Evolutionary conservation across 2,329 filamentous ascomycete genomes (phyloP), one percentile per base, ranked within the genome.

Genomic region (Nemania abortiva): DNA sequence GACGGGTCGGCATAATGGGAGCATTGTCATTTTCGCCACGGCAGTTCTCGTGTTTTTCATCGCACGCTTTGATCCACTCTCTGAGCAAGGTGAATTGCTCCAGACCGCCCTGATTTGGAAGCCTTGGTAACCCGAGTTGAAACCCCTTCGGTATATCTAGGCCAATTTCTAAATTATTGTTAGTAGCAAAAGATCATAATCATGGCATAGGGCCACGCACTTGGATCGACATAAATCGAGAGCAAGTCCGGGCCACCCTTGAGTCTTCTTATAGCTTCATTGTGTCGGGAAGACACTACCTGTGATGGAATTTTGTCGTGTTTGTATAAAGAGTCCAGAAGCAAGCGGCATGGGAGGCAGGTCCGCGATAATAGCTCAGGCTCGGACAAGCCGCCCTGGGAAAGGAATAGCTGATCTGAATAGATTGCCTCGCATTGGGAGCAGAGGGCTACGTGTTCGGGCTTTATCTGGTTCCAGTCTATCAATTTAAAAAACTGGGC

Each of bases 191-290:
- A 42, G 39, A 10, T 11, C 22, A 22, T 24, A 1, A 27, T 20
- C 2, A 22, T 42, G 27, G 37, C 10, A 56, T 55, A 20, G 53
- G 22, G 13, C 18, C 15, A 18, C 31, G 18, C 58, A 63, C 65
- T 53, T 59, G 54, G 53, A 20, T 68, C 54, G 13, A 37, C 24
- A n/a, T 68, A 68, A 47, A 68, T 53, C 7, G 65, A 68, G 45
- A 68, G 65, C 6, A 68, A 34, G 29, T 63, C 49, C 11, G 65
- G 65, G 6, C 65, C 65, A 31, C 63, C 29, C 3, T 58, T 18
- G 11, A 68, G 60, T 3, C 65, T 34, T 15, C 63, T 82, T 84
- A 13, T 91, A 91, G 75, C 83, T 87, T 62, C 79, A 88, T 47
- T 89, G 88, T 22, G 84, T 2, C 39, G 50, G 20, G 62, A 20